Evolutionary conservation across 352 stramenopile genomes (phyloP).

Genomic region (Globisporangium echinulatum): DNA sequence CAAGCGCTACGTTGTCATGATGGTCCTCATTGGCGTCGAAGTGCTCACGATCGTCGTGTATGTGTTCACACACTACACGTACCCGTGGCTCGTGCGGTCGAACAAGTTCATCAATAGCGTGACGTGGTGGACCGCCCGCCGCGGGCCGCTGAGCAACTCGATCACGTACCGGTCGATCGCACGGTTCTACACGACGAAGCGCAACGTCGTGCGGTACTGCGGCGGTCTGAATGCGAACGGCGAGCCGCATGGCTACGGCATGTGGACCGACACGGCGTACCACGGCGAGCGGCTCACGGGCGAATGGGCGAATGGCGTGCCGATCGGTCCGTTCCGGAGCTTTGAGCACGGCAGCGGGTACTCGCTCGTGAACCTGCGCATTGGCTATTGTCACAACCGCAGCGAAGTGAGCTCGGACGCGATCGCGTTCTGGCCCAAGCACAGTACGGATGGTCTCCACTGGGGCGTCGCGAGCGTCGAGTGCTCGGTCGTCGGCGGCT

Average conservation of each 20-base stretch:
- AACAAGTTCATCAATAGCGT: slow-evolving; percentile 20
- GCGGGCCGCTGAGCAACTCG: slow-evolving; percentile 9
- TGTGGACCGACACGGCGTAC: slow-evolving; percentile 57
- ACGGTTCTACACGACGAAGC: slow-evolving; percentile 21
- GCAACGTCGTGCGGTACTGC: slow-evolving; percentile 36
- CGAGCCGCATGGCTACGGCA: slow-evolving; percentile 46
- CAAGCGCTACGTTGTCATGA: slow-evolving; percentile 13
- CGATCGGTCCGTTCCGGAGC: slow-evolving; percentile 52
- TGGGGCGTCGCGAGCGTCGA: slow-evolving; percentile 44
- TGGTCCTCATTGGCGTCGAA: slow-evolving; percentile 32
- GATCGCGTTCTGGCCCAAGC: slow-evolving; percentile 13
- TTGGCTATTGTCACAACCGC: slow-evolving; percentile 45
- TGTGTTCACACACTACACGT: slow-evolving; percentile 39
- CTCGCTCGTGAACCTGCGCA: slow-evolving; percentile 44
- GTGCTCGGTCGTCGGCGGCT: slow-evolving; percentile 33
- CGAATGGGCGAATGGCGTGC: slow-evolving; percentile 48
- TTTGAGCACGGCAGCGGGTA: slow-evolving; percentile 53
- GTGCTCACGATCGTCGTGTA: slow-evolving; percentile 35
- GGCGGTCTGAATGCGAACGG: slow-evolving; percentile 36
- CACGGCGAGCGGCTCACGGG: slow-evolving; percentile 55
- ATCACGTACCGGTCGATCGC: slow-evolving; percentile 25
- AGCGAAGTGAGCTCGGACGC: slow-evolving; percentile 18
- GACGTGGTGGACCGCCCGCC: slow-evolving; percentile 35
- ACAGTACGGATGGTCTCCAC: slow-evolving; percentile 11
- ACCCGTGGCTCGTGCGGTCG: slow-evolving; percentile 38